Evolutionary conservation across 345 rosid species (phyloP), one percentile per base, ranked within the genome.

Genomic region (Eucalyptus sp.): DNA sequence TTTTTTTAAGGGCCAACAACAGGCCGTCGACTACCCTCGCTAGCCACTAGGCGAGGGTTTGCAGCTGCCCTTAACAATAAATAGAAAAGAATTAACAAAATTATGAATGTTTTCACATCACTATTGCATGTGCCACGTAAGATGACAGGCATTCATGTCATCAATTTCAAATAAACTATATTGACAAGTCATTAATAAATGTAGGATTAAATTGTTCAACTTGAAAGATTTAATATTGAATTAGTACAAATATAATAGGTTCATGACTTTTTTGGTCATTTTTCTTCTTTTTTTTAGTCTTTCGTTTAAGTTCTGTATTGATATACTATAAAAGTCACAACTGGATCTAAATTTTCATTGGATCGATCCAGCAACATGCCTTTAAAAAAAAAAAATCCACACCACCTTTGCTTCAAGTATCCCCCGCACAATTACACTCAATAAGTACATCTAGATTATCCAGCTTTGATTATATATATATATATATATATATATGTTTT

Each of bases 61-160:
- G 24, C 0, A 0, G 56, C 0, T 1, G 4, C 56, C 58, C 25
- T 52, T 7, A 1, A 52, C 58, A 52, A 52, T 52, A 18, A 52
- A 52, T 18, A 52, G 25, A 52, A 52, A 52, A 18, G 10, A 52
- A 52, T 1, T 52, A 52, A 52, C 0, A 56, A 24, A 1, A 0
- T 56, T 56, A 56, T 56, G 13, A 56, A 22, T 22, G 8, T 10
- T 56, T 56, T 56, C 62, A 56, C 13, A 10, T 56, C 29, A 56
- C 0, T 0, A 0, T 22, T 22, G 13, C 13, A 0, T 8, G 3
- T 9, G 13, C 29, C 12, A 22, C 0, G 13, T 24, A 56, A 56
- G 0, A 0, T 24, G 27, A 2, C 13, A 22, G 0, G 27, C 29
- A 2, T 56, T 24, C 29, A 24, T 0, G 6, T 24, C 0, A 56